Evolutionary conservation across 257 asterid genomes (phyloP), one percentile per base, ranked within the genome.

Genomic region (Scutellaria minor): DNA sequence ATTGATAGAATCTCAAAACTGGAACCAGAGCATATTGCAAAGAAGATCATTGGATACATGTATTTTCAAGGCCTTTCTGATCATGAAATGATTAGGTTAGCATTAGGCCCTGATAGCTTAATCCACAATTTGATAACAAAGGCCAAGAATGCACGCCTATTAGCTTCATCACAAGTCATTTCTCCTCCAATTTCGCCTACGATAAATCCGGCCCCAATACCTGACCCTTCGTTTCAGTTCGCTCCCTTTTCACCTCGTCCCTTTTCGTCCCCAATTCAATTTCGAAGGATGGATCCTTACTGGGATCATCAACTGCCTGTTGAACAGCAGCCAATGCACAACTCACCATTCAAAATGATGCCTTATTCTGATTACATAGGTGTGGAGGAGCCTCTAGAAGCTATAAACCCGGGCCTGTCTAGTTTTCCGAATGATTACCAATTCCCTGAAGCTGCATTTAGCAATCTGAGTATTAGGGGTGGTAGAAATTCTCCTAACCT

Each of bases 71-170:
- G 79, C 55, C 70, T 80, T 40, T 83, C 95, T 55, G 93, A 84
- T 42, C 87, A 89, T n/a, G 96, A 94, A 63, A 86, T 94, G 91
- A 91, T 94, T 46, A 74, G 97, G 14, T 75, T 91, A 66, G 98
- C 98, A 6, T 77, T 88, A 54, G 96, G 95, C 40, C 96, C 98
- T 1, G 96, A 89, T 45, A 68, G 54, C 76, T 76, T 83, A 68
- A 82, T 91, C 76, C 90, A 79, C 44, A 68, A 72, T 54, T 58
- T 89, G 75, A 80, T 89, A 57, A 88, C 82, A 41, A 74, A 78
- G 35, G 92, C 88, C 0, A 90, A 90, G 74, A 48, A 24, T 4
- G 81, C 80, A 0, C 83, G 80, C 5, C 58, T 68, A 27, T 47
- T 81, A n/a, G 80, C 81, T 77, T 68, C 90, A 15, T 47, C 76